Evolutionary conservation across 768 basidiomycete species (phyloP).

Genomic region (Grammothele lineata): DNA sequence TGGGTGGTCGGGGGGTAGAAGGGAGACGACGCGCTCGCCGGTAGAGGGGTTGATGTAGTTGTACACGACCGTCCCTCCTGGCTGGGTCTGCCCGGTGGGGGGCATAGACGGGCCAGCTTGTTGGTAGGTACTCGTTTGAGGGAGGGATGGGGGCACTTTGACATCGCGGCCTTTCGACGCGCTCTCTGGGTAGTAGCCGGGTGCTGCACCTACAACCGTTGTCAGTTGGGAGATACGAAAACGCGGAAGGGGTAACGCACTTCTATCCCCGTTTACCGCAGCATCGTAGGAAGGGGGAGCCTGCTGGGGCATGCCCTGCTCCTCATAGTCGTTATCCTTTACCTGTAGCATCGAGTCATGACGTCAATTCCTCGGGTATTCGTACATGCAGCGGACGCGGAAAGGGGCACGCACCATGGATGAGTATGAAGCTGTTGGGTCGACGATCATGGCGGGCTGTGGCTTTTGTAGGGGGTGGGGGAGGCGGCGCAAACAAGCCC

Average conservation of each 20-base stretch:
- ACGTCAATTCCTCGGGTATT: no score
- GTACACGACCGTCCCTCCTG: slow-evolving; percentile 47
- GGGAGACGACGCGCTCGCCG: slow-evolving; percentile 39
- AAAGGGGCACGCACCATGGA: slow-evolving; percentile 18
- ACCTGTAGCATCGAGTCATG: slow-evolving; percentile 1
- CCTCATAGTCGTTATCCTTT: neutral
- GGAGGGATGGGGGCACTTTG: slow-evolving; percentile 11
- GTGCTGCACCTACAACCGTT: no score
- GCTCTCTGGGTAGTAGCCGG: slow-evolving; percentile 18
- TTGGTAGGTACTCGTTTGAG: slow-evolving; percentile 2
- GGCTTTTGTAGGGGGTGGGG: slow-evolving; percentile 6
- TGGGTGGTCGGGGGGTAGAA: slow-evolving; percentile 73
- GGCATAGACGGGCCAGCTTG: slow-evolving; percentile 3
- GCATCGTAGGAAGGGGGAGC: slow-evolving; percentile 29
- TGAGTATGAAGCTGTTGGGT: slow-evolving; percentile 8
- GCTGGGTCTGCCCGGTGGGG: slow-evolving; percentile 21
- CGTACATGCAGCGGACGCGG: no score
- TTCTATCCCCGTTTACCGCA: slow-evolving; percentile 13
- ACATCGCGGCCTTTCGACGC: slow-evolving; percentile 14
- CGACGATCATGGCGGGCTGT: slow-evolving; percentile 15
- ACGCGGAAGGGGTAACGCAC: no score
- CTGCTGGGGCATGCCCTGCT: slow-evolving; percentile 10
- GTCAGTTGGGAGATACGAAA: no score
- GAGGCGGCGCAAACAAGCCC: neutral
- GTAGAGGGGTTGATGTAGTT: slow-evolving; percentile 65